A percentile compares a stretch with the other conserved stretches of the same genome.
Evolutionary conservation across 495 filamentous ascomycete genomes (phyloP).

Genomic region (Massariosphaeria phaeospora): DNA sequence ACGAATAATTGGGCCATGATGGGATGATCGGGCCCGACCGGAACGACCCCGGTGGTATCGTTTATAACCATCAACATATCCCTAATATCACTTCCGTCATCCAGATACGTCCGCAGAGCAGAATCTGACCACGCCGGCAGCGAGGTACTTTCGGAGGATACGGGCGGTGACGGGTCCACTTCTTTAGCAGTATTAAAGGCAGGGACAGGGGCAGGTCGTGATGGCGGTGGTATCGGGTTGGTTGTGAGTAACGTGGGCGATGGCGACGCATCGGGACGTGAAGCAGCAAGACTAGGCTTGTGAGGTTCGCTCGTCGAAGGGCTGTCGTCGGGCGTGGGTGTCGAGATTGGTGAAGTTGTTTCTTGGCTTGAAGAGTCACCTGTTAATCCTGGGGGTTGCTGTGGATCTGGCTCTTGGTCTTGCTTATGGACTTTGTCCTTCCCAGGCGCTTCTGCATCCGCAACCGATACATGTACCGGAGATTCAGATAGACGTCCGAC

Average conservation of each 20-base stretch:
- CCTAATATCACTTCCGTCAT: slow-evolving; percentile 84
- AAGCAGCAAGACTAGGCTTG: slow-evolving; percentile 17
- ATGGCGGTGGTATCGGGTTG: slow-evolving; percentile 18
- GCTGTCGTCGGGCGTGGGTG: slow-evolving; percentile 27
- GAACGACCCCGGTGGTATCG: slow-evolving; percentile 75
- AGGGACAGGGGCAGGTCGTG: slow-evolving; percentile 28
- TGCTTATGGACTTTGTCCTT: slow-evolving; percentile 15
- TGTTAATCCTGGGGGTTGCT: slow-evolving; percentile 30
- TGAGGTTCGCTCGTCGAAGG: slow-evolving; percentile 16
- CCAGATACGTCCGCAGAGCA: slow-evolving; percentile 79
- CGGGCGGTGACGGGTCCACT: slow-evolving; percentile 23
- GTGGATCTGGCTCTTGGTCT: slow-evolving; percentile 27
- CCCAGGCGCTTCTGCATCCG: slow-evolving; percentile 27
- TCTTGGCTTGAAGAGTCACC: slow-evolving; percentile 32
- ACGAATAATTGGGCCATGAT: slow-evolving; percentile 74
- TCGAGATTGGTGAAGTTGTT: slow-evolving; percentile 28
- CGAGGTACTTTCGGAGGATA: slow-evolving; percentile 22
- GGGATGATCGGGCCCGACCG: slow-evolving; percentile 75
- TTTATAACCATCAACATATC: slow-evolving; percentile 89
- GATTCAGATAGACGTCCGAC: slow-evolving; percentile 65
- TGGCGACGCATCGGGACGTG: slow-evolving; percentile 14
- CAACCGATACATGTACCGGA: slow-evolving; percentile 62
- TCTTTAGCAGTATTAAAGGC: too few species aligned
- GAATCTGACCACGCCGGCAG: slow-evolving; percentile 73
- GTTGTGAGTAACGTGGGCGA: slow-evolving; percentile 19